A percentile compares a stretch with the other conserved stretches of the same genome.
These are phyloP conservation scores for Candida methanosorbosa DNA, from an alignment of 805 yeast genomes.

Conservation along the genomic window DNA sequence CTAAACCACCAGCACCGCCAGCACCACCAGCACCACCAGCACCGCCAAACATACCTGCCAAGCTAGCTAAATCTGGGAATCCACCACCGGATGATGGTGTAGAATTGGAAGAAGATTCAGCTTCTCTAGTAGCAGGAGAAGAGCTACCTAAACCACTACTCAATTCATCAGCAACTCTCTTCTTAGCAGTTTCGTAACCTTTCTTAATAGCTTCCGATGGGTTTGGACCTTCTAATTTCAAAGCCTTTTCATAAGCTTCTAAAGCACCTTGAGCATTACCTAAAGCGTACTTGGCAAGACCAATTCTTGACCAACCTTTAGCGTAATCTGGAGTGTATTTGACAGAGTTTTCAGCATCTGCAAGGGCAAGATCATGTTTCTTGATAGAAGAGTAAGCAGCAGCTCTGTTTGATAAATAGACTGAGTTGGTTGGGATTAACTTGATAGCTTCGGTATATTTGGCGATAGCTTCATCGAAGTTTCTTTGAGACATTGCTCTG, in stretches of 20 bases:
- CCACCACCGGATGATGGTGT: slow-evolving; percentile 35
- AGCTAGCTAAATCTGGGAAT: slow-evolving; percentile 64
- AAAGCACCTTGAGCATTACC: slow-evolving; percentile 88
- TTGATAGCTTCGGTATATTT: slow-evolving; percentile 77
- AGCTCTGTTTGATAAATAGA: slow-evolving; percentile 89
- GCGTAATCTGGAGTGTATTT: slow-evolving; percentile 71
- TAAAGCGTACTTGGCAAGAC: slow-evolving; percentile 87
- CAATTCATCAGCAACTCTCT: slow-evolving; percentile 72
- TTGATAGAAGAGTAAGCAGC: slow-evolving; percentile 85
- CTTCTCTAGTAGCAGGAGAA: slow-evolving; percentile 12
- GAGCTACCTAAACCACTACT: slow-evolving; percentile 29
- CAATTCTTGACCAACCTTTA: slow-evolving; percentile 91
- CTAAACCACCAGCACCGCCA: slow-evolving; percentile 48
- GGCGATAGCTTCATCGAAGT: slow-evolving; percentile 62
- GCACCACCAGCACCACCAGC: slow-evolving; percentile 68
- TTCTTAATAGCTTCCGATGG: slow-evolving; percentile 86
- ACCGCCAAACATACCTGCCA: slow-evolving; percentile 49
- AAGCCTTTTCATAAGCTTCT: slow-evolving; percentile 83
- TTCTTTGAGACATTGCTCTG: slow-evolving; percentile 72
- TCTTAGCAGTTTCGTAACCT: slow-evolving; percentile 91
- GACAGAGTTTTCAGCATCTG: slow-evolving; percentile 79
- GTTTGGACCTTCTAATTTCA: slow-evolving; percentile 77
- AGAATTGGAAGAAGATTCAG: slow-evolving; percentile 14
- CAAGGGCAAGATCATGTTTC: slow-evolving; percentile 67
- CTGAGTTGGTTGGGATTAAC: slow-evolving; percentile 63